Evolutionary conservation across 169 alveolate species (phyloP).

Genomic region (Blepharisma undulans): DNA sequence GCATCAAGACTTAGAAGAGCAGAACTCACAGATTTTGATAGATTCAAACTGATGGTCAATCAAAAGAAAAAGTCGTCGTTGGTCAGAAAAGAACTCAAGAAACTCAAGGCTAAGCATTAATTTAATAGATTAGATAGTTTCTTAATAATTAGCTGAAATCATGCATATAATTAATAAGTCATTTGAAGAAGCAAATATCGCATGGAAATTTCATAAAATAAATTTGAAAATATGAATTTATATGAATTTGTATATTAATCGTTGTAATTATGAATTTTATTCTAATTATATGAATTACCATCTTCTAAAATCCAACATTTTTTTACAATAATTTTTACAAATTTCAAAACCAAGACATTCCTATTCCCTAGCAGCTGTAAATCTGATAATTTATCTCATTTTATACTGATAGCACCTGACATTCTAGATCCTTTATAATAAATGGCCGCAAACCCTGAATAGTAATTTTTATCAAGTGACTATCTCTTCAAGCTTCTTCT

Average conservation of each 20-base stretch:
- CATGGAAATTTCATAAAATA: neutral
- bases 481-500: constrained; percentile 34
- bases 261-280: neutral
- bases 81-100: neutral
- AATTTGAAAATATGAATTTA: neutral
- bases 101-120: neutral
- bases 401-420: neutral
- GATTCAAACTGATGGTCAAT: constrained; percentile 20
- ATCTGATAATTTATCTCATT: neutral
- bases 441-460: constrained; percentile 9
- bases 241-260: neutral
- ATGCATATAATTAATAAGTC: no score
- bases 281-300: neutral
- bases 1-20: constrained; percentile 13
- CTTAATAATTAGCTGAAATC: no score
- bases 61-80: neutral
- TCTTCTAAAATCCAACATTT: neutral
- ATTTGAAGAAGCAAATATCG: neutral
- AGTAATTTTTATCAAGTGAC: constrained; percentile 35
- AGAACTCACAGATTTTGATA: constrained; percentile 30
- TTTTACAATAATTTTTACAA: neutral
- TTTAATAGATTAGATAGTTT: neutral
- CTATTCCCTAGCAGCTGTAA: neutral
- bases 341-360: neutral
- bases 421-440: neutral